Percentiles rank a stretch among this genome's conserved stretches.
These are phyloP conservation scores for Protomyces gravidus DNA, from an alignment of 1,139 yeast genomes.

Conservation along the genomic window DNA sequence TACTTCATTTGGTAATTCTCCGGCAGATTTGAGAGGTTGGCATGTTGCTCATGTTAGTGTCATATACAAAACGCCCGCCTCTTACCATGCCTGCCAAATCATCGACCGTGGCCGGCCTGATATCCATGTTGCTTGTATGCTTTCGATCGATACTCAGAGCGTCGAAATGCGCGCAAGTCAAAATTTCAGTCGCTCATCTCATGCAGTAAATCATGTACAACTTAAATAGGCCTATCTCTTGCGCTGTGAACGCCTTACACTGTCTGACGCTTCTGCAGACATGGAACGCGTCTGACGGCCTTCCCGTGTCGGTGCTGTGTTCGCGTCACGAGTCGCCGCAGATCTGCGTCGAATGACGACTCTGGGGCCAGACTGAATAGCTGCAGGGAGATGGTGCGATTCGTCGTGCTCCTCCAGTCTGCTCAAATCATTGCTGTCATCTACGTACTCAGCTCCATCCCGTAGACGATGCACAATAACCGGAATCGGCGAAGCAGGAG, in stretches of 20 bases:
- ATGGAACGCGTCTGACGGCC: not conserved
- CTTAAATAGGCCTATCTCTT: no score
- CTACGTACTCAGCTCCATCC: slow-evolving; percentile 16
- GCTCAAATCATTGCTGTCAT: slow-evolving; percentile 2
- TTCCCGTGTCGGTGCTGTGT: not conserved
- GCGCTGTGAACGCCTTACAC: not conserved
- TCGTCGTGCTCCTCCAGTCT: not conserved
- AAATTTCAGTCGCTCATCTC: no score
- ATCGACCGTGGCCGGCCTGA: slow-evolving; percentile 78
- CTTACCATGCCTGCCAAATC: slow-evolving; percentile 64
- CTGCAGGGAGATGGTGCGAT: not conserved
- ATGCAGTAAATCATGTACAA: no score
- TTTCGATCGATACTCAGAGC: no score
- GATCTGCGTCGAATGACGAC: not conserved
- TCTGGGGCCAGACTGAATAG: no score
- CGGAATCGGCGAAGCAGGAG: not conserved
- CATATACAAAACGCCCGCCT: slow-evolving; percentile 46
- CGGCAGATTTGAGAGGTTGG: slow-evolving; percentile 86
- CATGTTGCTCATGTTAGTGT: slow-evolving; percentile 57
- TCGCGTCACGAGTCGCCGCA: not conserved
- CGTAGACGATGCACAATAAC: slow-evolving; percentile 13
- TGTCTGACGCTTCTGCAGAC: not conserved
- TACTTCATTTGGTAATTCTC: slow-evolving; percentile 91
- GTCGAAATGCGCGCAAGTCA: no score
- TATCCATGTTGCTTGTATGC: slow-evolving; percentile 61